Evolutionary conservation across 2,329 filamentous ascomycete species (phyloP).

Genomic region (Apiospora malaysiana): DNA sequence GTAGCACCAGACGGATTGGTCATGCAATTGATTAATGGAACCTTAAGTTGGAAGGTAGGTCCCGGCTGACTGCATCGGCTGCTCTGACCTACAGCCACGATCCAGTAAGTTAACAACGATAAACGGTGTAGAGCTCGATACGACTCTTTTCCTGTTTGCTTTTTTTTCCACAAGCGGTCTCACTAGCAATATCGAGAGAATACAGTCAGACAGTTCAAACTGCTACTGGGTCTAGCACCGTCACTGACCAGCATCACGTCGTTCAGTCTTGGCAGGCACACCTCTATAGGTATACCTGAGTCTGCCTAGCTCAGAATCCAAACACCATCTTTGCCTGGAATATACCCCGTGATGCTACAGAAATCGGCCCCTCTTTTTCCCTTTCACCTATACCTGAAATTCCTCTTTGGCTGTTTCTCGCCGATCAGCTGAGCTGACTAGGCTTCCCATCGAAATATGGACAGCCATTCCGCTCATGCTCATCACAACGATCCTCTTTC

Average conservation of each 20-base stretch:
- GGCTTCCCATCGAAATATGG: neutral
- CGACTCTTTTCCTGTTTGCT: neutral
- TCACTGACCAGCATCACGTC: neutral
- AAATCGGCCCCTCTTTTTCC: neutral
- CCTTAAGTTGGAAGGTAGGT: no score
- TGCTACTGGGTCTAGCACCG: neutral
- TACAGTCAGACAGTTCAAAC: neutral
- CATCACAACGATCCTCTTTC: neutral
- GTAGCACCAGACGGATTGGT: no score
- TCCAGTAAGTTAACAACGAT: no score
- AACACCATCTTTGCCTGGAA: neutral
- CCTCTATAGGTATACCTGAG: no score
- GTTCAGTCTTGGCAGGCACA: neutral
- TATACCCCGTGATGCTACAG: neutral
- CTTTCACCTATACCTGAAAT: neutral
- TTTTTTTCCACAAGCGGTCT: neutral
- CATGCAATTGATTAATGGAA: no score
- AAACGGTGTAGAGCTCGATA: neutral
- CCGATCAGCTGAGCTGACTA: constrained; percentile 2
- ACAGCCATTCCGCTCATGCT: neutral
- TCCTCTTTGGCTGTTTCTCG: neutral
- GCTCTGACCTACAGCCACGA: neutral
- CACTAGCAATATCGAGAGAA: no score
- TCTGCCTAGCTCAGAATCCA: neutral
- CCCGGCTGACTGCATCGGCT: neutral